These are phyloP conservation scores for Macrotyloma uniflorum DNA, from an alignment of 306 rosid species.

Conservation along the genomic window DNA sequence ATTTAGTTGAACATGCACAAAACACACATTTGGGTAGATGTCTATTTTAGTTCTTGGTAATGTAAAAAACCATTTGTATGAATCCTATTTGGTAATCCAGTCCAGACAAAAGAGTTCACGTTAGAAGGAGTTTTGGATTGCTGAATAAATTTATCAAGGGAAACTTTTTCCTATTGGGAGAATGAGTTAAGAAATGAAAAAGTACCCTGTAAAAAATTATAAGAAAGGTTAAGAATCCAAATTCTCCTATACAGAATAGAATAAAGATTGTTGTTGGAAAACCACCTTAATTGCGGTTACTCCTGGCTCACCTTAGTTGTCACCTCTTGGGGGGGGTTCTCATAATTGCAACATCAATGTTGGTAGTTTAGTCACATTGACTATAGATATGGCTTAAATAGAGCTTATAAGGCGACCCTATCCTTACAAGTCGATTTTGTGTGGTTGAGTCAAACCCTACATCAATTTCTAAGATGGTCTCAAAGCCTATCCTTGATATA, in stretches of 20 bases:
- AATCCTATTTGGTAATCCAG: not conserved
- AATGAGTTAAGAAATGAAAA: not conserved
- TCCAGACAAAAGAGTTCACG: not conserved
- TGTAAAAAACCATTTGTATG: not conserved
- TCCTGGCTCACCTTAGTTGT: too few relatives aligned
- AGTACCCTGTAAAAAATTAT: not conserved
- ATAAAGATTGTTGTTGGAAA: not conserved
- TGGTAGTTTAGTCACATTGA: too few relatives aligned
- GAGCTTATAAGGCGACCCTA: too few relatives aligned
- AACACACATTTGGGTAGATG: not conserved
- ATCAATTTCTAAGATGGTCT: too few relatives aligned
- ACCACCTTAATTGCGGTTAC: too few relatives aligned
- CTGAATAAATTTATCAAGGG: not conserved
- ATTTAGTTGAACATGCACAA: not conserved
- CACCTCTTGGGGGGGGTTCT: too few relatives aligned
- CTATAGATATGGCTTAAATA: too few relatives aligned
- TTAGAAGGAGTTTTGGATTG: not conserved
- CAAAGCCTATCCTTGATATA: not conserved
- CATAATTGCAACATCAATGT: too few relatives aligned
- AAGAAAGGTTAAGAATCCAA: not conserved
- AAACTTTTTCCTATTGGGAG: not conserved
- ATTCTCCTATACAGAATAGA: not conserved
- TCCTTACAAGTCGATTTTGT: too few relatives aligned
- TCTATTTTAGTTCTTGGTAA: not conserved
- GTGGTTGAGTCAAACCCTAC: too few relatives aligned